These are phyloP conservation scores for Zea mays DNA, from an alignment of 176 grass and related monocot species.

Conservation along the genomic window Zm-B73-REFERENCE-NAM-5.0 NC_050096.1:264358001-264358500, in stretches of 20 bases:
- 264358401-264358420: not conserved
- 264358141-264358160: not conserved
- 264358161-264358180: not conserved
- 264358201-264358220: not conserved
- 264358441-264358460: too few species aligned
- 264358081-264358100: not conserved
- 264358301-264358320: not conserved
- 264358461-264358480: not conserved
- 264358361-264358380: not conserved
- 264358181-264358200: not conserved
- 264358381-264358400: not conserved
- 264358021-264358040: not conserved
- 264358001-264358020: not conserved
- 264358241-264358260: not conserved
- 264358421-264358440: not conserved
- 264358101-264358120: not conserved
- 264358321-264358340: not conserved
- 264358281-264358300: not conserved
- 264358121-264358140: not conserved
- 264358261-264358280: not conserved
- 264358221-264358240: not conserved
- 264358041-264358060: not conserved
- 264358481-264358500: constrained; percentile 17
- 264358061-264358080: not conserved
- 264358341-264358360: not conserved